Evolutionary conservation across 805 yeast species (phyloP), one percentile per base, ranked within the genome.

Genomic region (Dipodascus albidus): DNA sequence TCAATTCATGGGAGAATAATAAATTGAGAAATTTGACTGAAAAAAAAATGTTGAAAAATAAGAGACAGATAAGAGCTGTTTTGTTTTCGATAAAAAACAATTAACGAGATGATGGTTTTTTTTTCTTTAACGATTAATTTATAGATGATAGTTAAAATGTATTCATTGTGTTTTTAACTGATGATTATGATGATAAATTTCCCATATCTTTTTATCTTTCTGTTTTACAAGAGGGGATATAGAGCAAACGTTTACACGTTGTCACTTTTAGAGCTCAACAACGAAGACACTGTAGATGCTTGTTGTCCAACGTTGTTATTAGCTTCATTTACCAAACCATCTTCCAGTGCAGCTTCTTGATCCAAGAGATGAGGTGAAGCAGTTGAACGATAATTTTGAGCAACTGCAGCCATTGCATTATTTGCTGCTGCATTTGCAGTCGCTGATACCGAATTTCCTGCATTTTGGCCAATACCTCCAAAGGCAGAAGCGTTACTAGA

Each of bases 401-500:
- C 44, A 38, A 38, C 15, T 4, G 44, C 44, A 17, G 17, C 20
- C 20, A 14, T 38, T 4, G 44, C 44, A n/a, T 14, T 17, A 17
- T n/a, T 17, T 14, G 44, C 44, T 6, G 44, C 44, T 6, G 44
- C 17, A 11, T 11, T 17, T n/a, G 44, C 44, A 6, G 20, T 3
- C 3, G 44, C 17, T 8, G 17, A n/a, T 6, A 17, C 44, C 3
- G 44, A 17, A 6, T 14, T 14, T 11, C 20, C 44, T 11, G 20
- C 17, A 38, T 19, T 38, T n/a, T 11, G 44, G 20, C 44, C 44
- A 14, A 38, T 38, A 6, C 44, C 20, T 38, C 44, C 44, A 38
- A 38, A 38, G 20, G 44, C 44, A 38, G 44, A 38, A 8, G 44
- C 44, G 20, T 38, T 38, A 27, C 50, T 54, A 2, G 48, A 14